Conservation (phyloP, 805 yeast genomes). For the Aciculoconidium aculeatum region DNA sequence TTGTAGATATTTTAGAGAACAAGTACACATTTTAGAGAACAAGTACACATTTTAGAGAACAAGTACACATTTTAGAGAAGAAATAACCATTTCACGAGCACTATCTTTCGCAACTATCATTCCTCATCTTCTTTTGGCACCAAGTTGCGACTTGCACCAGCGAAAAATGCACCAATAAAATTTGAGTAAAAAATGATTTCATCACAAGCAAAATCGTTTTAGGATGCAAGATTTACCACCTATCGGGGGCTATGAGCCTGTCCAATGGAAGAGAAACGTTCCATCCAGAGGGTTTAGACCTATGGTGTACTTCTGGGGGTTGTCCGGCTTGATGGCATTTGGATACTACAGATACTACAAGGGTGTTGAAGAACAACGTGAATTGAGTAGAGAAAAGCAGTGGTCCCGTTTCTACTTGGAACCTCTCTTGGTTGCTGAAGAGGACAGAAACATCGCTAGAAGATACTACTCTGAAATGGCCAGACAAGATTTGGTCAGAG, state of each 20-base stretch:
- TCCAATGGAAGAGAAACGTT: conserved; percentile 84
- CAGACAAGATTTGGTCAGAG: conserved; percentile 54
- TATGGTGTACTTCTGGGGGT: conserved; percentile 57
- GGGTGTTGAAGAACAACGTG: conserved; percentile 72
- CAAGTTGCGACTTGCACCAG: no score
- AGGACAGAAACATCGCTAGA: conserved; percentile 72
- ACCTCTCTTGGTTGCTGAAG: conserved; percentile 76
- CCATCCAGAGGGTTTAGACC: conserved; percentile 87
- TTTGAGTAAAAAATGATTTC: conserved; percentile 5
- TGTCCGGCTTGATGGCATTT: conserved; percentile 58
- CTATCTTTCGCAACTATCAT: no score
- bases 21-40: no score
- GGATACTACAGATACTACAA: conserved; percentile 64
- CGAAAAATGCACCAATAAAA: conserved; percentile 7
- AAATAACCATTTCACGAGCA: no score
- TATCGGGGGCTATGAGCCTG: conserved; percentile 74
- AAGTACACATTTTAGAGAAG: no score
- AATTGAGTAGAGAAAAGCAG: conserved; percentile 64
- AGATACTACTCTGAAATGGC: conserved; percentile 59
- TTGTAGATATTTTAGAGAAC: neutral
- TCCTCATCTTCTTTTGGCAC: neutral
- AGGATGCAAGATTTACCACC: conserved; percentile 81
- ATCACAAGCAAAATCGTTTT: conserved; percentile 3
- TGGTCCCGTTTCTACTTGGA: conserved; percentile 72
- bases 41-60: no score